phyloP scores from a whole-genome alignment of 2,329 filamentous ascomycete genomes.

The Triangularia verruculosa region DNA sequence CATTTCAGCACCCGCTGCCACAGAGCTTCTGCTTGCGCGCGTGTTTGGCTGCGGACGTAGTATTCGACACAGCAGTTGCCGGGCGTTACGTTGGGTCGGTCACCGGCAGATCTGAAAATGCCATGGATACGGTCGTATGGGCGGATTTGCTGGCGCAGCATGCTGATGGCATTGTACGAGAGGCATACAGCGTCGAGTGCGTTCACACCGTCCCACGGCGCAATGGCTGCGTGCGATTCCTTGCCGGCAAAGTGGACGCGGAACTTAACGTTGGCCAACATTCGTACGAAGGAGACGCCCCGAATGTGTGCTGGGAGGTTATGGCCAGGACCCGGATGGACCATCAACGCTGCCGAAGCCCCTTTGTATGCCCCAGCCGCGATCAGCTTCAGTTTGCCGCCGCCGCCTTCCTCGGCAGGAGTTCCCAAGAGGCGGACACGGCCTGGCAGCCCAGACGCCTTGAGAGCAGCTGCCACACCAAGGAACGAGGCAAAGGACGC shows the following conservation, averaged over 20 bases:
- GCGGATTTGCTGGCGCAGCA: constrained; percentile 48
- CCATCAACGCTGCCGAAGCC: constrained; percentile 41
- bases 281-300: constrained; percentile 29
- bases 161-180: constrained; percentile 40
- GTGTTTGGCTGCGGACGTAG: constrained; percentile 42
- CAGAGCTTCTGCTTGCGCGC: constrained; percentile 33
- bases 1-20: constrained; percentile 34
- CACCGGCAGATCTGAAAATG: constrained; percentile 40
- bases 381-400: constrained; percentile 40
- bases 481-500: constrained; percentile 41
- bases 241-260: constrained; percentile 42
- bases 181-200: constrained; percentile 48
- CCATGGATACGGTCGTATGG: constrained; percentile 50
- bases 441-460: constrained; percentile 32
- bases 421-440: constrained; percentile 42
- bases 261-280: constrained; percentile 34
- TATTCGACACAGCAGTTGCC: constrained; percentile 42
- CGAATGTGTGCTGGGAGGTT: constrained; percentile 19
- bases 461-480: constrained; percentile 35
- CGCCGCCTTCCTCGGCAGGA: constrained; percentile 43
- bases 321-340: constrained; percentile 33
- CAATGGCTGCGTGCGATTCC: constrained; percentile 46
- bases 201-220: constrained; percentile 50
- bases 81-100: constrained; percentile 38
- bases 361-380: constrained; percentile 33